Percentiles rank a stretch among this genome's conserved stretches.
phyloP scores from a whole-genome alignment of 1,284 basidiomycete species.

The Ceratobasidium sp. region DNA sequence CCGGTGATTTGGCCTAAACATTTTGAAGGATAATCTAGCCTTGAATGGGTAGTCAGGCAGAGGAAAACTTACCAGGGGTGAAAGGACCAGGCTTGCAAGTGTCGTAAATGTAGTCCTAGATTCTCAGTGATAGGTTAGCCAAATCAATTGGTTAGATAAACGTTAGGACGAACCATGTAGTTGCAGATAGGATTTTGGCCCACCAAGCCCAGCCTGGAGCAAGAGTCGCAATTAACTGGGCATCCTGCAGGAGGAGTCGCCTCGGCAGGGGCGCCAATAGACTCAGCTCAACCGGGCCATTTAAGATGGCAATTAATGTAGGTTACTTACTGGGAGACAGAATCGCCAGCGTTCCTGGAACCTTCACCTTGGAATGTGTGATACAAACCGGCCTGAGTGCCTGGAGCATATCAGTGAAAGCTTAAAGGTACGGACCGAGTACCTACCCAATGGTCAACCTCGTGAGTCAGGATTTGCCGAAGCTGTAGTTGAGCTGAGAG shows the following conservation, averaged over 20 bases:
- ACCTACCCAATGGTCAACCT: background rate
- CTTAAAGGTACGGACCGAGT: background rate
- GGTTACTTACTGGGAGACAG: background rate
- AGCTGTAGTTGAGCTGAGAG: background rate
- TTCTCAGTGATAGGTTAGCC: background rate
- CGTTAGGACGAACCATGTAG: background rate
- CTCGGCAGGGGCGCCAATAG: background rate
- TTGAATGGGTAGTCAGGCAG: no score
- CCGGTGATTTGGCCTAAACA: background rate
- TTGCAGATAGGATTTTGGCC: background rate
- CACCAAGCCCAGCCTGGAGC: background rate
- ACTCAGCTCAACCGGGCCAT: background rate
- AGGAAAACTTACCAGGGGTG: background rate
- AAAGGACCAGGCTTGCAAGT: background rate
- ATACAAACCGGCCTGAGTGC: background rate
- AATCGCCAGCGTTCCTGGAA: background rate
- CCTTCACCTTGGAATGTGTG: background rate
- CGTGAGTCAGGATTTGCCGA: background rate
- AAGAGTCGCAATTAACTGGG: background rate
- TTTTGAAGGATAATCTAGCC: background rate
- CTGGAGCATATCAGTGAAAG: background rate
- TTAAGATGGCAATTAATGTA: background rate
- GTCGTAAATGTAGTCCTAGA: background rate
- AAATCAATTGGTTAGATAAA: background rate
- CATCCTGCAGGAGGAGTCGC: background rate